Conservation (phyloP, 192 early-diverging fungal genomes). For the Entrophospora sp. region DNA sequence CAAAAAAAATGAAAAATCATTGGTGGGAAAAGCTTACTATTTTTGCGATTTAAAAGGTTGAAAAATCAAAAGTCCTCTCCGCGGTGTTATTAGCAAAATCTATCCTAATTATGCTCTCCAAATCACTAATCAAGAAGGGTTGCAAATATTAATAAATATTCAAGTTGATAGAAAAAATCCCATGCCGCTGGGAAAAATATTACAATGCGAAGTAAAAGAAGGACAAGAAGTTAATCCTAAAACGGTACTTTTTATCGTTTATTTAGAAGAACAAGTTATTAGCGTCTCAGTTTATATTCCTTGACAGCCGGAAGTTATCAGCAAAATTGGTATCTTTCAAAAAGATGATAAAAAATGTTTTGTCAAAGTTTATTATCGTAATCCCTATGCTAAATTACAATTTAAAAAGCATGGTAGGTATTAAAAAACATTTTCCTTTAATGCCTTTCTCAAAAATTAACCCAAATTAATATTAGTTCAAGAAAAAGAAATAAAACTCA, state of each 20-base stretch:
- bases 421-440: background rate
- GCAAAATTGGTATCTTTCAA: background rate
- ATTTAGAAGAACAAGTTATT: background rate
- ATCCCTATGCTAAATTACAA: background rate
- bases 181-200: background rate
- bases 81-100: background rate
- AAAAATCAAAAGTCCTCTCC: background rate
- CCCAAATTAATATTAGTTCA: too few relatives aligned
- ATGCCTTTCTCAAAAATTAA: too few relatives aligned
- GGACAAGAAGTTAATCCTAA: background rate
- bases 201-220: background rate
- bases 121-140: background rate
- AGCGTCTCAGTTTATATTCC: slow-evolving; percentile 6
- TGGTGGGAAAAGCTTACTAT: background rate
- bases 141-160: background rate
- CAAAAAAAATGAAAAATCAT: background rate
- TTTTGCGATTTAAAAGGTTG: background rate
- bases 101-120: slow-evolving; percentile 1
- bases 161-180: background rate
- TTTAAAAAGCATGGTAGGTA: background rate
- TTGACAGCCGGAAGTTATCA: background rate
- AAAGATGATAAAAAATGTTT: slow-evolving; percentile 10
- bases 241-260: background rate
- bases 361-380: background rate
- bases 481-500: too few relatives aligned